phyloP scores from a whole-genome alignment of 2,329 filamentous ascomycete genomes.

The Fusarium armeniacum region DNA sequence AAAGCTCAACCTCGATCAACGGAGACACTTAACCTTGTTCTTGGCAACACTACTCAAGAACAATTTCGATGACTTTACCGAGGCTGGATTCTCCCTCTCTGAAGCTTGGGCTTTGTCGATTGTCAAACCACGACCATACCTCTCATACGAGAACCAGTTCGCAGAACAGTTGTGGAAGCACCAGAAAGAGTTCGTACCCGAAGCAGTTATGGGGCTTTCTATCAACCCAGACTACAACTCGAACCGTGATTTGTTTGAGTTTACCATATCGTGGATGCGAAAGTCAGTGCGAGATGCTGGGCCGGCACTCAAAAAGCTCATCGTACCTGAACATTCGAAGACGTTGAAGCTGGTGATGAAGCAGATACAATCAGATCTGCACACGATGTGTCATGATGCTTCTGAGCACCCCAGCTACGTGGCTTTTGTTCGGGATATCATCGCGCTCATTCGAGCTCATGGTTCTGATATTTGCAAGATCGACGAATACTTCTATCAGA shows the following conservation, averaged over 20 bases:
- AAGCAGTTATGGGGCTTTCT: constrained; percentile 55
- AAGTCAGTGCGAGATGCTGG: constrained; percentile 59
- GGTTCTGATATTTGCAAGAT: constrained; percentile 67
- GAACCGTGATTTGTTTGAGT: constrained; percentile 65
- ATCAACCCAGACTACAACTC: constrained; percentile 62
- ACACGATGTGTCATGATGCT: constrained; percentile 53
- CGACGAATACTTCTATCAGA: constrained; percentile 69
- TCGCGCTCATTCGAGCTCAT: constrained; percentile 68
- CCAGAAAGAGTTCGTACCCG: constrained; percentile 60
- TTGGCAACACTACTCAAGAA: constrained; percentile 64
- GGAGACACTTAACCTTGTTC: constrained; percentile 66
- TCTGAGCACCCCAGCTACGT: constrained; percentile 64
- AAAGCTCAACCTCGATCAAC: constrained; percentile 57
- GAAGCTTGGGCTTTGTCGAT: constrained; percentile 68
- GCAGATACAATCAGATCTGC: constrained; percentile 67
- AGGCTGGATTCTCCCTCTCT: constrained; percentile 61
- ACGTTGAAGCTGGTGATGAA: constrained; percentile 65
- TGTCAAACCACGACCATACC: constrained; percentile 62
- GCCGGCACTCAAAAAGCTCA: constrained; percentile 53
- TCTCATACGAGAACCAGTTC: constrained; percentile 65
- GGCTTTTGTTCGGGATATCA: constrained; percentile 65
- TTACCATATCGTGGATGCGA: constrained; percentile 66
- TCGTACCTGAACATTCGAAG: constrained; percentile 59
- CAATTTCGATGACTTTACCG: constrained; percentile 62
- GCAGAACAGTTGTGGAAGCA: constrained; percentile 61